phyloP scores from a whole-genome alignment of 257 asterid species.

The Fraxinus americana region DNA sequence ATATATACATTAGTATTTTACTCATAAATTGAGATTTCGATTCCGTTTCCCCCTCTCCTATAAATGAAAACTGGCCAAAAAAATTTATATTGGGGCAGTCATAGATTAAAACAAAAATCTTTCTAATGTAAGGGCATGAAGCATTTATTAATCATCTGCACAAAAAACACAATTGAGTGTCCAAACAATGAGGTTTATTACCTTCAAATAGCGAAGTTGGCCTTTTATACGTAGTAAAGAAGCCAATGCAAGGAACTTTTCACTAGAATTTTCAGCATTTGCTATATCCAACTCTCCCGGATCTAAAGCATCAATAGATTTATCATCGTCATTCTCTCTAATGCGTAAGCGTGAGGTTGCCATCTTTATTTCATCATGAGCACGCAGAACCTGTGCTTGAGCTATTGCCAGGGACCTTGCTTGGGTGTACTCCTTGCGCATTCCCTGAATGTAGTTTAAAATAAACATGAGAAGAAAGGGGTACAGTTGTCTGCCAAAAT shows the following conservation, averaged over 20 bases:
- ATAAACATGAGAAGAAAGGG: slow-evolving; percentile 10
- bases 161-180: slow-evolving; percentile 18
- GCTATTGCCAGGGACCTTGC: slow-evolving; percentile 82
- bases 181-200: slow-evolving; percentile 26
- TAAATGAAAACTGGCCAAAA: background rate
- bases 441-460: slow-evolving; percentile 49
- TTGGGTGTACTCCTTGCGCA: slow-evolving; percentile 91
- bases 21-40: background rate
- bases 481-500: slow-evolving; percentile 12
- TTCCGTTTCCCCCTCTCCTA: background rate
- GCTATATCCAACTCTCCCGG: slow-evolving; percentile 81
- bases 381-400: slow-evolving; percentile 93
- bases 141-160: slow-evolving; percentile 17
- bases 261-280: slow-evolving; percentile 80
- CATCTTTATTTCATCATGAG: slow-evolving; percentile 95
- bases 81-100: slow-evolving; percentile 13
- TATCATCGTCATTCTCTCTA: slow-evolving; percentile 74
- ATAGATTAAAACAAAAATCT: background rate
- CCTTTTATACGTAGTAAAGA: slow-evolving; percentile 78
- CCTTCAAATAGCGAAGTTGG: slow-evolving; percentile 97
- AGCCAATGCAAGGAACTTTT: slow-evolving; percentile 76
- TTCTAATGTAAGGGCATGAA: background rate
- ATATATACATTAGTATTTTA: slow-evolving; percentile 1
- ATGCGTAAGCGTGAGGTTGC: slow-evolving; percentile 90
- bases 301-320: slow-evolving; percentile 76